A percentile compares a stretch with the other conserved stretches of the same genome.
phyloP scores from a whole-genome alignment of 768 basidiomycete species.

The Trametes coccinea region DNA sequence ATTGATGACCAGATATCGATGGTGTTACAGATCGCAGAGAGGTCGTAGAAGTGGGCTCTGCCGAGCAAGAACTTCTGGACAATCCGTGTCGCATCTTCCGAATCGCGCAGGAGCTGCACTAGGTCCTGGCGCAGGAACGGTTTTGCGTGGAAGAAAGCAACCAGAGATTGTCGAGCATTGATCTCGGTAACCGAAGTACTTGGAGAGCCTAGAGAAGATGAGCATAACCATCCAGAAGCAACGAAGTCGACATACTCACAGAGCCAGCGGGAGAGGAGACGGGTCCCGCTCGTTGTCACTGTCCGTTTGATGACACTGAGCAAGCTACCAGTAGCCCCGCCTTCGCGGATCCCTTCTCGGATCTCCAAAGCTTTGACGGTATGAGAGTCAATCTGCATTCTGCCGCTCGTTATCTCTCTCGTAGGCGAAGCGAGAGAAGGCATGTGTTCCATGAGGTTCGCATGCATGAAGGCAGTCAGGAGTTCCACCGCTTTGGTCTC shows the following conservation, averaged over 20 bases:
- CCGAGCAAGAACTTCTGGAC: constrained; percentile 75
- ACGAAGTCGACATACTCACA: constrained; percentile 47
- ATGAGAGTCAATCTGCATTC: constrained; percentile 90
- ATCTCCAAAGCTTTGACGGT: constrained; percentile 90
- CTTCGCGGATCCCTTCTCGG: constrained; percentile 70
- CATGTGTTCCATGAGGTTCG: constrained; percentile 77
- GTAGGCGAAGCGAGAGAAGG: constrained; percentile 59
- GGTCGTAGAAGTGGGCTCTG: constrained; percentile 64
- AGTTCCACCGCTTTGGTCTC: constrained; percentile 62
- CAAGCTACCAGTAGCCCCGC: constrained; percentile 71
- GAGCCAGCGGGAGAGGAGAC: constrained; percentile 73
- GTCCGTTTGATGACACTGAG: constrained; percentile 77
- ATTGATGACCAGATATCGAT: constrained; percentile 62
- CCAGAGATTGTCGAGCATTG: constrained; percentile 71
- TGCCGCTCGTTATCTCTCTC: constrained; percentile 51
- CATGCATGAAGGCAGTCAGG: constrained; percentile 63
- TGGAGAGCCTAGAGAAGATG: constrained; percentile 63
- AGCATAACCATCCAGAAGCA: constrained; percentile 8
- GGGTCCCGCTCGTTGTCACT: constrained; percentile 72
- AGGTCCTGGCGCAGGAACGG: constrained; percentile 69
- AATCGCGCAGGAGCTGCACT: constrained; percentile 48
- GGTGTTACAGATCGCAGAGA: constrained; percentile 62
- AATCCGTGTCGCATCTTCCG: constrained; percentile 73
- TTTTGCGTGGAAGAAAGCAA: constrained; percentile 64
- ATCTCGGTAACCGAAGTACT: constrained; percentile 77